These are phyloP conservation scores for Fusarium caatingaense DNA, from an alignment of 2,329 filamentous ascomycete genomes.

Conservation along the genomic window DNA sequence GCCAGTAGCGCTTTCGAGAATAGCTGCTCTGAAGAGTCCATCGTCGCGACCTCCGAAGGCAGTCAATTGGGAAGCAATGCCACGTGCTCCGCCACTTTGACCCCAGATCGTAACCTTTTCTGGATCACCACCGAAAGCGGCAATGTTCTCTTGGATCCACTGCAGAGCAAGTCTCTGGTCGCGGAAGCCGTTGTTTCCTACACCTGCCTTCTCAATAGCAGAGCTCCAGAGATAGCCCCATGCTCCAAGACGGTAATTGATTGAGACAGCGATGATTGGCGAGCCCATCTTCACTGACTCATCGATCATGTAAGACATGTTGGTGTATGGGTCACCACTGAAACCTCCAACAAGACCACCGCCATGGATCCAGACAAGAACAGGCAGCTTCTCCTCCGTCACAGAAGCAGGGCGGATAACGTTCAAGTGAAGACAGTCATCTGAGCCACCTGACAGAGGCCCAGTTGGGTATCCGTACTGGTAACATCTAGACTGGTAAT, in stretches of 20 bases:
- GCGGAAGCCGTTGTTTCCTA: slow-evolving; percentile 30
- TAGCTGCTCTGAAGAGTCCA: slow-evolving; percentile 26
- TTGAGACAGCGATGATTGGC: slow-evolving; percentile 21
- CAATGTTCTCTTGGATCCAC: slow-evolving; percentile 33
- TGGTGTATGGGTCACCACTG: slow-evolving; percentile 6
- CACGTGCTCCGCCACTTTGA: slow-evolving; percentile 32
- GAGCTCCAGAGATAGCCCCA: slow-evolving; percentile 30
- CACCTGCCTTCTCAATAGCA: slow-evolving; percentile 3
- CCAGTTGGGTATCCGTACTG: slow-evolving; percentile 27
- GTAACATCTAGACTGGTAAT: slow-evolving; percentile 27
- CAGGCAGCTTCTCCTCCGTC: slow-evolving; percentile 6
- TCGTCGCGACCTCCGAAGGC: slow-evolving; percentile 25
- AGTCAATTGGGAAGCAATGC: slow-evolving; percentile 30
- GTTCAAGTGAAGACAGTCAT: slow-evolving; percentile 32
- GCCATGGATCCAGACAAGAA: slow-evolving; percentile 34
- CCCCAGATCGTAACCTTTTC: slow-evolving; percentile 29
- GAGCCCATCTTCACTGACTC: slow-evolving; percentile 31
- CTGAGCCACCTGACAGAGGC: slow-evolving; percentile 16
- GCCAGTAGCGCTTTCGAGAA: slow-evolving; percentile 28
- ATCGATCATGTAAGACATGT: slow-evolving; percentile 21
- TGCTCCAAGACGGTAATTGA: slow-evolving; percentile 38
- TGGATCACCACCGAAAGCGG: slow-evolving; percentile 26
- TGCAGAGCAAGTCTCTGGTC: slow-evolving; percentile 33
- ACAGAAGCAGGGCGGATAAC: slow-evolving; percentile 14
- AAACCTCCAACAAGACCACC: slow-evolving; percentile 27